Evolutionary conservation across 2,329 filamentous ascomycete species (phyloP).

Genomic region (Paecilomyces fulvus): DNA sequence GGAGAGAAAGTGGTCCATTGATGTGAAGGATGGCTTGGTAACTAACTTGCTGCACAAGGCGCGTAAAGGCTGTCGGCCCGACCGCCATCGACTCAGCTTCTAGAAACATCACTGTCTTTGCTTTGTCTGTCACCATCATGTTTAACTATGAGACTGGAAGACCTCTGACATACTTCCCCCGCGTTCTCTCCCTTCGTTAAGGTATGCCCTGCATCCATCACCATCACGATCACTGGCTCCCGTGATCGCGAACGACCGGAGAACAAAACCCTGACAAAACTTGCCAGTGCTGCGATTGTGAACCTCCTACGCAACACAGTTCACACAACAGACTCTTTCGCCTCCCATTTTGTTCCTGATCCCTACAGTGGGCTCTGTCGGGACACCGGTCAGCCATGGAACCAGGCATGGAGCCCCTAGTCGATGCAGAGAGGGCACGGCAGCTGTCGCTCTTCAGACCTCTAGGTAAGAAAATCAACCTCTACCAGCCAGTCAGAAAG

Average conservation of each 20-base stretch:
- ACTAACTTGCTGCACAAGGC: background rate
- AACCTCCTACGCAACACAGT: background rate
- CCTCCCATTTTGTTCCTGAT: background rate
- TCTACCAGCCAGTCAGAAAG: conserved; percentile 23
- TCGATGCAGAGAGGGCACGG: conserved; percentile 32
- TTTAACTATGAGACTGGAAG: background rate
- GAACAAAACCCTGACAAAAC: background rate
- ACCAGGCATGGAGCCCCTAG: conserved; percentile 7
- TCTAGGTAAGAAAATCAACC: conserved; percentile 27
- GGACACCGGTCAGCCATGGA: conserved; percentile 7
- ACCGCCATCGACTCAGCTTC: conserved; percentile 3
- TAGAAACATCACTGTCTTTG: conserved; percentile 9
- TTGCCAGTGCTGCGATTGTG: background rate
- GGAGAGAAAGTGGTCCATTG: background rate
- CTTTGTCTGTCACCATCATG: background rate
- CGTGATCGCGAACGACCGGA: background rate
- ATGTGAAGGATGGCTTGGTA: background rate
- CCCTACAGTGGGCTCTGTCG: background rate
- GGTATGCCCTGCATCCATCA: background rate
- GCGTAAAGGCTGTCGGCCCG: background rate
- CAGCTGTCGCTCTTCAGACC: conserved; percentile 37
- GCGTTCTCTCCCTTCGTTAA: conserved; percentile 1
- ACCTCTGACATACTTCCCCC: background rate
- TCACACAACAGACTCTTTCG: background rate
- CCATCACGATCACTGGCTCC: background rate